These are phyloP conservation scores for Candida sonorensis DNA, from an alignment of 805 yeast genomes.

Conservation along the genomic window DNA sequence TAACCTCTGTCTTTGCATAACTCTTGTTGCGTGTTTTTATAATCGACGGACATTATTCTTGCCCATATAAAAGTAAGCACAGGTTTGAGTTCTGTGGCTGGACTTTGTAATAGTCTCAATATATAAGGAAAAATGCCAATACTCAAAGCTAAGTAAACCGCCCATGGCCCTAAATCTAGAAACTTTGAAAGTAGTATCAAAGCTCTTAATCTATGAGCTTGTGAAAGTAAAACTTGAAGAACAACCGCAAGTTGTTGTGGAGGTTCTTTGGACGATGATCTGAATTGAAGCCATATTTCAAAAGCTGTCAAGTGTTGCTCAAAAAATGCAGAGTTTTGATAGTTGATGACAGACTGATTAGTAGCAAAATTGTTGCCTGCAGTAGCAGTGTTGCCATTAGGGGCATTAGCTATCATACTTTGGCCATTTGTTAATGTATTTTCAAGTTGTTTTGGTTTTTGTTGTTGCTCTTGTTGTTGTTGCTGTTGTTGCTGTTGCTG, in stretches of 20 bases:
- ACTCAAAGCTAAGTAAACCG: conserved; percentile 85
- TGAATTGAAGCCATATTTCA: conserved; percentile 92
- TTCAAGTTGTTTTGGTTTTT: conserved; percentile 2
- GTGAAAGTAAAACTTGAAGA: conserved; percentile 85
- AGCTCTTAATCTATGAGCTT: conserved; percentile 89
- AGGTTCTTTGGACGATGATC: conserved; percentile 73
- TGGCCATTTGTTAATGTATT: neutral
- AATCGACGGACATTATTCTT: conserved; percentile 92
- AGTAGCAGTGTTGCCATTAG: neutral
- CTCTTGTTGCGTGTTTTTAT: conserved; percentile 84
- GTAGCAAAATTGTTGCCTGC: conserved; percentile 7
- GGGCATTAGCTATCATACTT: neutral
- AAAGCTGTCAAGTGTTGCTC: conserved; percentile 96
- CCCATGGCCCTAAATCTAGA: conserved; percentile 95
- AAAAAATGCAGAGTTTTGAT: conserved; percentile 88
- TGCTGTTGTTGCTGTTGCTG: conserved; percentile 7
- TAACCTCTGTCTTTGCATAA: conserved; percentile 86
- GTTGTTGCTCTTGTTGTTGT: conserved; percentile 3
- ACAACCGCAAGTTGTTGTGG: conserved; percentile 96
- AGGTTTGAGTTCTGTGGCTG: conserved; percentile 92
- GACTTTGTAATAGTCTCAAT: conserved; percentile 80
- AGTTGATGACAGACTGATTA: conserved; percentile 33
- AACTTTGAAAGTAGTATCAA: conserved; percentile 76
- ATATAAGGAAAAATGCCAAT: conserved; percentile 97
- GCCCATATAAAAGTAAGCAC: conserved; percentile 97